Evolutionary conservation across 257 asterid species (phyloP).

Genomic region (Jacaranda mimosifolia): DNA sequence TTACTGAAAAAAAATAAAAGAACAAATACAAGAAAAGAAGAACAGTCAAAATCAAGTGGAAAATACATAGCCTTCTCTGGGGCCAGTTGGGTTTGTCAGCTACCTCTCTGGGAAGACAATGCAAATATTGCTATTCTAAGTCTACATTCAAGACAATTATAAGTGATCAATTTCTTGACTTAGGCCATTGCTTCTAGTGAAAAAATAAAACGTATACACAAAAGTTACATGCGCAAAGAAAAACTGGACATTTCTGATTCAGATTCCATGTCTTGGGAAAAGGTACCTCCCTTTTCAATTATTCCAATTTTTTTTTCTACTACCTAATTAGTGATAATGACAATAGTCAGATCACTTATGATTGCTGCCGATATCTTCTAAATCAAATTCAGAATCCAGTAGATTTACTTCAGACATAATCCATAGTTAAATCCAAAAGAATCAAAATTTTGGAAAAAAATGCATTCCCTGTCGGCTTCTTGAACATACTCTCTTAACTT

Average conservation of each 20-base stretch:
- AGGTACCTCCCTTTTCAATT: background rate
- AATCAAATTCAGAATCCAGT: background rate
- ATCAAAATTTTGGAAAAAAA: too few species aligned
- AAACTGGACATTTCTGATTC: constrained; percentile 1
- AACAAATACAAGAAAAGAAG: too few species aligned
- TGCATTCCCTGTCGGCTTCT: too few species aligned
- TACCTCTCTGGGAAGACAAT: background rate
- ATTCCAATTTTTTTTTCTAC: background rate
- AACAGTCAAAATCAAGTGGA: too few species aligned
- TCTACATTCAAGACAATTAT: background rate
- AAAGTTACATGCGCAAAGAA: constrained; percentile 27
- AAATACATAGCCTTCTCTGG: too few species aligned
- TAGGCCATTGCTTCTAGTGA: background rate
- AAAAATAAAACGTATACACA: too few species aligned
- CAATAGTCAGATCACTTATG: background rate
- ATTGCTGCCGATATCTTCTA: background rate
- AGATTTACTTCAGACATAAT: background rate
- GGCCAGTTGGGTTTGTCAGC: too few species aligned
- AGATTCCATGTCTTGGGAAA: background rate
- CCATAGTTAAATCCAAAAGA: too few species aligned
- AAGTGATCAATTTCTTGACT: constrained; percentile 37
- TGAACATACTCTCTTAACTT: too few species aligned
- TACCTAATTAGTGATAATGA: constrained; percentile 4
- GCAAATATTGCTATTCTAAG: background rate
- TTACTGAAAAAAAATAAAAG: too few species aligned